Base-by-base conservation (phyloP, 495 filamentous ascomycete species). In the Clavariopsis aquatica region DNA sequence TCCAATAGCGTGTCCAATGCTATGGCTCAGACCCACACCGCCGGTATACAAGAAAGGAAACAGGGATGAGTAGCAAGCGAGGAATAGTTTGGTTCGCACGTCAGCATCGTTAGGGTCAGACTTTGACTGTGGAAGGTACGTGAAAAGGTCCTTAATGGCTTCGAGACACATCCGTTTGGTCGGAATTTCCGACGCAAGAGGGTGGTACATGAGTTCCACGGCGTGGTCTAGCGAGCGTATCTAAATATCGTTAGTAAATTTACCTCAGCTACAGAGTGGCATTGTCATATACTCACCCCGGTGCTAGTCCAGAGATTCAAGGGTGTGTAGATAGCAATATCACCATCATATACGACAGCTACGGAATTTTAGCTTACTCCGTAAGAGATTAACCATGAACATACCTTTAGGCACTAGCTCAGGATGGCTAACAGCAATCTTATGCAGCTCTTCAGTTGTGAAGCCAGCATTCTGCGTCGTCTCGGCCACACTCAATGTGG, bases 161-260 rank as follows among this genome's bases (percentile, higher is more conserved):
- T 64, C 64, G 17, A 70, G 58, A 41, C 61, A 57, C 57, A 71
- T 64, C 20, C 53, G 61, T 23, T 71, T 70, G 17, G 69, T 68
- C 5, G 69, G 69, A n/a, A 73, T 66, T 36, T 73, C 71, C 17
- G 68, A 57, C 19, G 60, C 68, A n/a, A 62, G 65, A 12, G 71
- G 71, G 59, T 73, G 71, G 47, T 73, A 73, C 55, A 70, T 60
- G 4, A 66, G 52, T 52, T 73, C 71, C 12, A 73, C 69, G 15
- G 71, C 71, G 51, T 73, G 71, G 43, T 73, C 71, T 13, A 73
- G 61, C 8, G 71, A 70, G 12, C 71, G 65, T 3, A 68, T 68
- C 64, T 66, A 47, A 9, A 26, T 52, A 4, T 38, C 5, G 17
- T 56, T 17, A 41, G 34, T 41, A 38, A 36, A 23, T 3, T 6